These are phyloP conservation scores for Suillus subluteus DNA, from an alignment of 768 basidiomycete species.

Conservation along the genomic window DNA sequence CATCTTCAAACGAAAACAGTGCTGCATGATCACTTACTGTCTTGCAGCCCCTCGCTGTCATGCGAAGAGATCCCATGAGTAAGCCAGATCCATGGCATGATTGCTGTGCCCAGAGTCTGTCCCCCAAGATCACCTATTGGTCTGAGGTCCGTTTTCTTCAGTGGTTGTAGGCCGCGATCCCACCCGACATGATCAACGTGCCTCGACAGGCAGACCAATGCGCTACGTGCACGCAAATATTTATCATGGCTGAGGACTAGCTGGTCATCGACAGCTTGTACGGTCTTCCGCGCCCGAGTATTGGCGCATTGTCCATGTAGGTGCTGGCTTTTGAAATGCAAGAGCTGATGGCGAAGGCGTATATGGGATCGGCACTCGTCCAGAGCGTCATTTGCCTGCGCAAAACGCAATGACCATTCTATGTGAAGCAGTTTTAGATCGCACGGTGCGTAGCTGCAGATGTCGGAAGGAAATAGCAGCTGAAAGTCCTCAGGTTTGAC, in stretches of 20 bases:
- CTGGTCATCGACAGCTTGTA: background rate
- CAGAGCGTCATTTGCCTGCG: background rate
- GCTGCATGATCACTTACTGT: no score
- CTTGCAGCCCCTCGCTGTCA: no score
- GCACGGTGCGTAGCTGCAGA: background rate
- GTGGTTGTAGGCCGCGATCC: no score
- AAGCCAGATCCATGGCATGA: no score
- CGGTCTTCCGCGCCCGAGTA: background rate
- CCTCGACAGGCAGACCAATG: no score
- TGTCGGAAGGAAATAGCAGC: background rate
- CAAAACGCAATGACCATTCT: background rate
- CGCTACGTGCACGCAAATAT: background rate
- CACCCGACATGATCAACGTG: no score
- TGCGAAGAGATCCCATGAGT: no score
- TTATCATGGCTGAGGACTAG: slow-evolving; percentile 2
- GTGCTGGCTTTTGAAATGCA: background rate
- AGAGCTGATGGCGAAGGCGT: background rate
- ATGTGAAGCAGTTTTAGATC: background rate
- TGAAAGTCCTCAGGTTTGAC: background rate
- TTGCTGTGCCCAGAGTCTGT: no score
- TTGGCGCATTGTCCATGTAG: background rate
- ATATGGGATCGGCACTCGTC: background rate
- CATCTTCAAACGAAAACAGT: no score
- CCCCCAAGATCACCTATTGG: no score
- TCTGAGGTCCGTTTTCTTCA: no score